Base-by-base conservation (phyloP, 257 asterid species). In the Solanum appendiculatum region DNA sequence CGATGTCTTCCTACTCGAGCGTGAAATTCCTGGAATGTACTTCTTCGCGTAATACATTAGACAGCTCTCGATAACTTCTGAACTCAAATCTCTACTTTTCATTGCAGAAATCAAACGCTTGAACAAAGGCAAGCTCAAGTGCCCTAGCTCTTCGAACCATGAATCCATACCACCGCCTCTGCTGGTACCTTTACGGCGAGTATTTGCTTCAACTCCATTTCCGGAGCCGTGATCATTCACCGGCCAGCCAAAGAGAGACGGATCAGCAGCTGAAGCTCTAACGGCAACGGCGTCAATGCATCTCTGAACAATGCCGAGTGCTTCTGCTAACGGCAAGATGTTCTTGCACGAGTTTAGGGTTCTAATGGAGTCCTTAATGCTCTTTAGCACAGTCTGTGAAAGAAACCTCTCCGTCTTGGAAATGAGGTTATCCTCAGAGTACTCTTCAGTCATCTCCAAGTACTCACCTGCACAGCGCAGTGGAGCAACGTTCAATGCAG, bases 241-340 rank as follows among this genome's bases (percentile, higher is more conserved):
- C 39, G 99, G 99, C 99, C 99, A 97, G 18, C 99, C 99, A 12
- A 97, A 94, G 46, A 96, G 86, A 63, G 99, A 89, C 64, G 98
- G 98, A 94, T 96, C 99, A 6, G 96, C 73, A 33, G 92, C 83
- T 21, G 95, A 92, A 86, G 98, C 98, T 87, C 86, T 96, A 60
- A 88, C 81, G 0, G 94, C 96, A 64, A 94, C 87, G 36, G 98
- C 97, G 15, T 94, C 94, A 68, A 95, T 90, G 90, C 98, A 95
- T 88, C 96, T 92, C 87, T 90, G 93, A 31, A 90, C 95, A 91
- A 97, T 95, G 84, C 93, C 93, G 74, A 97, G 89, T 21, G 87
- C 82, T 63, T 97, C 99, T 16, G 98, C 96, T 88, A 92, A 70
- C 2, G 96, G 98, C 81, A 91, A 23, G 3, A 97, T 92, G 27